Evolutionary conservation across 2,329 filamentous ascomycete species (phyloP), one percentile per base, ranked within the genome.

Genomic region (Didymosphaeria variabile): DNA sequence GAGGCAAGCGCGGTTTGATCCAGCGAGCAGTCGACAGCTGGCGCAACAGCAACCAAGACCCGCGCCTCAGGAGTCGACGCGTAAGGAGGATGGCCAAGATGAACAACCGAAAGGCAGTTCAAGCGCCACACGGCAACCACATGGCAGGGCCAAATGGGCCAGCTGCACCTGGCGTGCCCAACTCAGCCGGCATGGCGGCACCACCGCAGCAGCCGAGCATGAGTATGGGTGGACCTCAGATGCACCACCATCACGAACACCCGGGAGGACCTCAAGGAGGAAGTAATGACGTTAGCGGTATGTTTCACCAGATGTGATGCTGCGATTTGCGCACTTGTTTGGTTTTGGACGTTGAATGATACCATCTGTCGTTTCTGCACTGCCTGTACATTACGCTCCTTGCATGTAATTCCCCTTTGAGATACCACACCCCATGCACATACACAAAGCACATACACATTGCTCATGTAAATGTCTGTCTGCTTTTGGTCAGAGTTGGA

Each of bases 1-100:
- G 94, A 65, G 94, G 94, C 69, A 98, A 98, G 85, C 88, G 95
- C 70, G 95, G 95, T 8, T 85, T 99, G 62, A 99, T 99, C 69
- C 95, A 99, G 82, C 88, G 95, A 67, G 95, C 95, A 1, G 95
- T 99, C 47, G 95, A 99, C 80, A 97, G 94, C 82, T 98, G 95
- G 95, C 88, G 95, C 65, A 99, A 99, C 83, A 98, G 94, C 86
- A 98, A 98, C 81, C 93, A 97, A 81, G 95, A 99, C 72, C 92
- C 93, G 53, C 87, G 94, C 69, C 84, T 98, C 74, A 88, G 95
- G 76, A 98, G 94, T 80, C 87, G 95, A 78, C 87, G 95, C 71
- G 95, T 99, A 59, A 89, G 95, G 68, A 89, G 95, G 67, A 95
- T 97, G 92, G 94, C 94, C 58, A 99, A 99, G 85, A 92, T 97